Conservation (phyloP, 176 grass and related monocot genomes). For the Typha latifolia region DNA sequence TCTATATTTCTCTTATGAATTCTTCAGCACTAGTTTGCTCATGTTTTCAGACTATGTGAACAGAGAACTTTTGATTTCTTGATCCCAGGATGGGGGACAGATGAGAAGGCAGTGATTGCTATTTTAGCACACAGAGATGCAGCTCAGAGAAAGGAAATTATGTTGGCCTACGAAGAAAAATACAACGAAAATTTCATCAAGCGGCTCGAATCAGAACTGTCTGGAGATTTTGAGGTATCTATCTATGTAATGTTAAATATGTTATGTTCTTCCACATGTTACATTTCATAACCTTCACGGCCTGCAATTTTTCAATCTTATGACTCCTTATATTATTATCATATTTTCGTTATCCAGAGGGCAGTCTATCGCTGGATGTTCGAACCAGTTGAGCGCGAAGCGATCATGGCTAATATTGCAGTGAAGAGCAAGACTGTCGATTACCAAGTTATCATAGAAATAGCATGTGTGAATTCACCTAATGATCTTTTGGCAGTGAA, state of each 20-base stretch:
- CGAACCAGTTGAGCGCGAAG: conserved; percentile 54
- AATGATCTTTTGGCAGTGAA: conserved; percentile 53
- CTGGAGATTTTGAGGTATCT: conserved; percentile 62
- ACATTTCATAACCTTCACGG: background rate
- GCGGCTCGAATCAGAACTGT: conserved; percentile 63
- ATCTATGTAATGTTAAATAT: background rate
- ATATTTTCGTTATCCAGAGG: conserved; percentile 26
- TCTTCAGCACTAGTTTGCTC: background rate
- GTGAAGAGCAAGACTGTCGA: conserved; percentile 36
- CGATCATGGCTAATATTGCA: conserved; percentile 47
- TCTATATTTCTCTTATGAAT: background rate
- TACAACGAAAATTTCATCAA: conserved; percentile 48
- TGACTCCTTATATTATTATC: background rate
- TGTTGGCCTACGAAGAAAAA: conserved; percentile 45
- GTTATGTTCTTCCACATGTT: background rate
- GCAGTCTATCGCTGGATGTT: conserved; percentile 68
- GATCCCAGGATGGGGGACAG: conserved; percentile 75
- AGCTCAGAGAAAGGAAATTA: conserved; percentile 54
- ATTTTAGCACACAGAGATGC: conserved; percentile 64
- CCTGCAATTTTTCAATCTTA: background rate
- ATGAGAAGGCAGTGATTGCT: conserved; percentile 61
- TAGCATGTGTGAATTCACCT: conserved; percentile 49
- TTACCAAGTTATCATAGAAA: conserved; percentile 50
- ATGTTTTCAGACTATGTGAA: background rate
- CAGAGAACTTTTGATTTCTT: background rate